phyloP scores from a whole-genome alignment of 805 yeast species.

The Candida nitratophila region DNA sequence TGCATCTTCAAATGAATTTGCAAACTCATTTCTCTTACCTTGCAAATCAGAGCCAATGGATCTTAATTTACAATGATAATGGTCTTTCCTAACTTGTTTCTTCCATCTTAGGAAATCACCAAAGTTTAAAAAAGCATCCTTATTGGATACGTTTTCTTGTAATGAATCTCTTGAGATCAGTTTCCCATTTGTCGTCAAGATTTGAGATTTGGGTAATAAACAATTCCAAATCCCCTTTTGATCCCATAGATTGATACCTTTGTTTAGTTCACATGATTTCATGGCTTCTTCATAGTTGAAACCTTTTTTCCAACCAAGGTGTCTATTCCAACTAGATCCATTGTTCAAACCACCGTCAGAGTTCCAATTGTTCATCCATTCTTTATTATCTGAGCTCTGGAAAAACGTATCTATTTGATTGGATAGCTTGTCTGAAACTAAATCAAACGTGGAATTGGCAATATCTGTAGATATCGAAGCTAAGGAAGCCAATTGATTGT shows the following conservation, averaged over 20 bases:
- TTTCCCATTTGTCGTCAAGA: neutral
- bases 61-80: slow-evolving; percentile 6
- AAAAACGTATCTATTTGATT: neutral
- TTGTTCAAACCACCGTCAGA: slow-evolving; percentile 34
- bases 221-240: slow-evolving; percentile 83
- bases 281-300: neutral
- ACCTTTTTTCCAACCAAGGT: slow-evolving; percentile 22
- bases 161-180: neutral
- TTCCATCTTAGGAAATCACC: neutral
- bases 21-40: neutral
- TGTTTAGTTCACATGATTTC: slow-evolving; percentile 46
- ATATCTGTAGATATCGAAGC: neutral
- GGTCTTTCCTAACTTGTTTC: slow-evolving; percentile 5
- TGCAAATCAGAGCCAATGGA: too few species aligned
- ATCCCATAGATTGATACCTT: slow-evolving; percentile 82
- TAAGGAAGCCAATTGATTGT: neutral
- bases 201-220: slow-evolving; percentile 48
- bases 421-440: neutral
- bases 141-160: neutral
- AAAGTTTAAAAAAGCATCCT: neutral
- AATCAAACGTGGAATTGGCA: neutral
- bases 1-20: neutral
- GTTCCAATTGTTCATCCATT: too few species aligned
- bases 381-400: neutral
- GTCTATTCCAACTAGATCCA: slow-evolving; percentile 13